These are phyloP conservation scores for Leishmania guyanensis DNA, from an alignment of 208 protist species.

Conservation along the genomic window DNA sequence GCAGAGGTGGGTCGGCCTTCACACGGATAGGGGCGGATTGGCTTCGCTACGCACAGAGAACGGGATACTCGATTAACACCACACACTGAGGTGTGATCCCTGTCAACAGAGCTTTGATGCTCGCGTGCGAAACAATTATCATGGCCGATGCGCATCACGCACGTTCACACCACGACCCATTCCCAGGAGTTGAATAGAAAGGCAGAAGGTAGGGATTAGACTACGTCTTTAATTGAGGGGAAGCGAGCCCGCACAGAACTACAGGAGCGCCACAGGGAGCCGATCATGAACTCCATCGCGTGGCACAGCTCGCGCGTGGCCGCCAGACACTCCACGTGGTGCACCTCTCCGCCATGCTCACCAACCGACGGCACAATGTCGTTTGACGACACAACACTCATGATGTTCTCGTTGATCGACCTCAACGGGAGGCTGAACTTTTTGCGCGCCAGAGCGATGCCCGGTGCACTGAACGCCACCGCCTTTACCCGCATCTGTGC, in stretches of 20 bases:
- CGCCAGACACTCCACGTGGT: slow-evolving; percentile 75
- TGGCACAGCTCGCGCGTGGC: slow-evolving; percentile 74
- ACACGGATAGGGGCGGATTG: too few species aligned
- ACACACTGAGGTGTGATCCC: too few species aligned
- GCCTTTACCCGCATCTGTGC: slow-evolving; percentile 62
- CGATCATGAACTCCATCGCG: slow-evolving; percentile 79
- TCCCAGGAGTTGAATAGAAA: not conserved
- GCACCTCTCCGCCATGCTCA: slow-evolving; percentile 65
- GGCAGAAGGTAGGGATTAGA: slow-evolving; percentile 25
- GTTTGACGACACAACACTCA: slow-evolving; percentile 67
- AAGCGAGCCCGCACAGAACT: slow-evolving; percentile 54
- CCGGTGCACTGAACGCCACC: slow-evolving; percentile 73
- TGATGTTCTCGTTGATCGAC: slow-evolving; percentile 53
- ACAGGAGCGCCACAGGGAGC: slow-evolving; percentile 76
- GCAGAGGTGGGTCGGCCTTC: too few species aligned
- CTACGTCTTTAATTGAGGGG: slow-evolving; percentile 53
- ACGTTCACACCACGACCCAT: not conserved
- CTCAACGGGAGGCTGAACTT: slow-evolving; percentile 51
- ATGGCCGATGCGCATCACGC: not conserved
- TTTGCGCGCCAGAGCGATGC: slow-evolving; percentile 60
- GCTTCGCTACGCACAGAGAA: too few species aligned
- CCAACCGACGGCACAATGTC: slow-evolving; percentile 79
- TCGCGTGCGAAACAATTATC: not conserved
- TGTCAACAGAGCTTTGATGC: too few species aligned
- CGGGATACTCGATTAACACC: too few species aligned